phyloP scores from a whole-genome alignment of 2,329 filamentous ascomycete species.

The Neofusicoccum ribis region DNA sequence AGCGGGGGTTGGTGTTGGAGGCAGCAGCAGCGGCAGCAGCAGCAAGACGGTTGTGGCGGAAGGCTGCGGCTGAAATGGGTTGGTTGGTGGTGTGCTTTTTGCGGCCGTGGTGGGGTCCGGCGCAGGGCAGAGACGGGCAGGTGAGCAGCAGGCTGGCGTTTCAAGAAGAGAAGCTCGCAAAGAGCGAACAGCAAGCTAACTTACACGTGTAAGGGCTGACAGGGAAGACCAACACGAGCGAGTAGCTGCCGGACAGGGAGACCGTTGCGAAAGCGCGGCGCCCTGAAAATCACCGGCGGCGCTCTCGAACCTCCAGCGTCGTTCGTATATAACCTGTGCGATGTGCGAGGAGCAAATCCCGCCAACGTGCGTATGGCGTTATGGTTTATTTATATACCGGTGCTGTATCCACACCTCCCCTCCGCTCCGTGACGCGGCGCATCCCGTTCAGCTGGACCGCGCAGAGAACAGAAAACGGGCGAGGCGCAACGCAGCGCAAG shows the following conservation, averaged over 20 bases:
- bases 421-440: not conserved
- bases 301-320: not conserved
- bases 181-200: not conserved
- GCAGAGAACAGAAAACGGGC: not conserved
- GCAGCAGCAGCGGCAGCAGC: no score
- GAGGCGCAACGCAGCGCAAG: not conserved
- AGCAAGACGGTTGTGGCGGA: not conserved
- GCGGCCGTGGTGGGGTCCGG: not conserved
- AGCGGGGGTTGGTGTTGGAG: no score
- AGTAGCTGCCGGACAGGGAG: not conserved
- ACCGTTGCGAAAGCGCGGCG: not conserved
- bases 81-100: not conserved
- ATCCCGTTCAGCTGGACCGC: not conserved
- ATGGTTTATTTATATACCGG: conserved; percentile 10
- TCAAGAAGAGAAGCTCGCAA: not conserved
- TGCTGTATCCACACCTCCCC: not conserved
- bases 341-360: not conserved
- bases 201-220: not conserved
- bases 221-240: not conserved
- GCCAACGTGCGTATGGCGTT: not conserved
- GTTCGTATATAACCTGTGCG: not conserved
- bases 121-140: not conserved
- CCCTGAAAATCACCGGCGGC: not conserved
- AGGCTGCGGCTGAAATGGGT: not conserved
- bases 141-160: not conserved